phyloP scores from a whole-genome alignment of 257 asterid species.

The Cordia subcordata region DNA sequence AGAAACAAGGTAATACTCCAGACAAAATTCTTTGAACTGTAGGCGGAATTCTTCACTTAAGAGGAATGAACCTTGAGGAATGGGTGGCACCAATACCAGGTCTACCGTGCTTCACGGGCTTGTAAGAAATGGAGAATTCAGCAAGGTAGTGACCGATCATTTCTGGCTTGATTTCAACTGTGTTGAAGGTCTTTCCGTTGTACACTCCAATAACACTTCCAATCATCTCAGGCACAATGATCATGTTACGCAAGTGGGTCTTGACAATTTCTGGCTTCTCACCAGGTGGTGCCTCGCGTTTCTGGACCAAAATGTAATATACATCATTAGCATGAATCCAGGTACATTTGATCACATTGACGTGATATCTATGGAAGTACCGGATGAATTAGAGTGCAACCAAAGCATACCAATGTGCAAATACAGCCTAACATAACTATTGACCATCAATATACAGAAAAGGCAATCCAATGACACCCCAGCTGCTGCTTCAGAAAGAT shows the following conservation, averaged over 20 bases:
- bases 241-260: slow-evolving; percentile 80
- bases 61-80: slow-evolving; percentile 90
- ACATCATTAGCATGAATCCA: neutral
- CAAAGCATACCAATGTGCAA: too few relatives aligned
- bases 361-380: too few relatives aligned
- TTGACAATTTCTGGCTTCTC: slow-evolving; percentile 78
- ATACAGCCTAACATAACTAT: too few relatives aligned
- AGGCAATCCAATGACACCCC: too few relatives aligned
- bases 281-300: slow-evolving; percentile 75
- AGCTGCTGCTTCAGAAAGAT: too few relatives aligned
- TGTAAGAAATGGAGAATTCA: slow-evolving; percentile 80
- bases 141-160: slow-evolving; percentile 87
- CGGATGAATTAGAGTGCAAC: too few relatives aligned
- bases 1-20: too few relatives aligned
- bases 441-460: too few relatives aligned
- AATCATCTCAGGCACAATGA: slow-evolving; percentile 88
- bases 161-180: slow-evolving; percentile 80
- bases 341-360: too few relatives aligned
- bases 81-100: slow-evolving; percentile 97
- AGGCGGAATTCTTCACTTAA: slow-evolving; percentile 37
- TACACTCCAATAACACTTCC: slow-evolving; percentile 79
- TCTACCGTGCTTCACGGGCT: slow-evolving; percentile 87
- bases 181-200: slow-evolving; percentile 78
- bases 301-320: slow-evolving; percentile 26
- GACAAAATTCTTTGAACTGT: neutral